Base-by-base conservation (phyloP, 73 alveolate species). In the Paraurostyla sp. region DNA sequence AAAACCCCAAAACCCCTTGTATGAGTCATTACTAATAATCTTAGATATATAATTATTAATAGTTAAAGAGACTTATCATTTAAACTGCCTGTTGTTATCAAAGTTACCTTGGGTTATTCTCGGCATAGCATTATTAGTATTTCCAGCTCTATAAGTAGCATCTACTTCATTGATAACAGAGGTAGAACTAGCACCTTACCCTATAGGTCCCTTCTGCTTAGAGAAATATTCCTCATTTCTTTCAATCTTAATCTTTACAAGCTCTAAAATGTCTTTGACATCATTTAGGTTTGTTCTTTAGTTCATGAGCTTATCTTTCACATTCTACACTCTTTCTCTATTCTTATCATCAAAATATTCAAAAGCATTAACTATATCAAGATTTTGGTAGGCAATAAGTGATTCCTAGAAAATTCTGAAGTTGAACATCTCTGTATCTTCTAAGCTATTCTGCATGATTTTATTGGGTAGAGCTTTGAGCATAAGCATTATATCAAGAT, bases 301-400 rank as follows among this genome's bases (percentile, higher is more conserved):
- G 35, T 89, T 76, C 35, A 25, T 29, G 20, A 89, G 69, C 43
- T 89, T 88, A 16, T 65, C 87, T 42, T 68, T 59, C 3, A 89
- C 94, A 22, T 43, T 38, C 11, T 32, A 29, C 0, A 89, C 88
- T 81, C 94, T 89, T 83, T 89, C 94, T 89, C 94, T 80, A 62
- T 90, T 90, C 41, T 83, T 90, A 60, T 83, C 92, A 42, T 90
- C 95, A 51, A 83, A 60, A 45, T 82, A 90, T 73, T 90, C 95
- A 48, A 82, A 83, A 2, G 95, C 95, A 32, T 90, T 83, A 27
- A 83, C 95, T 9, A 62, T 48, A 15, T 90, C 92, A 11, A 30
- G 51, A 36, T 90, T 90, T 76, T 83, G 52, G 71, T 38, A 90
- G 82, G 95, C 95, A 36, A 90, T 82, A 48, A 90, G 78, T 2